Evolutionary conservation across 2,329 filamentous ascomycete genomes (phyloP).

Genomic region (Cordyceps farinosa): DNA sequence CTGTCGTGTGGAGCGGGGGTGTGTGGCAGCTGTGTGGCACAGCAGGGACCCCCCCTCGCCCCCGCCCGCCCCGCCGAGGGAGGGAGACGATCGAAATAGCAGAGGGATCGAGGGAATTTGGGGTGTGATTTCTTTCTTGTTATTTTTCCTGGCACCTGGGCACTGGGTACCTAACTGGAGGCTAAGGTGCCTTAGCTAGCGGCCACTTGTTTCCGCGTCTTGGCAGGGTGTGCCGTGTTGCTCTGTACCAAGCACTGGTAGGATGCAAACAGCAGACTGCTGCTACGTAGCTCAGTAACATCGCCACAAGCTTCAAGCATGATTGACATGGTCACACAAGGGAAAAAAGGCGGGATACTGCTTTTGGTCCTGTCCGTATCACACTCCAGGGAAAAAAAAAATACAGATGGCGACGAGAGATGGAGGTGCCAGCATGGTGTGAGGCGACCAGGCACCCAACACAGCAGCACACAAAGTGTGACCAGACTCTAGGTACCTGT

Average conservation of each 20-base stretch:
- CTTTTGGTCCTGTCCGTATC: neutral
- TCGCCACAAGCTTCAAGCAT: too few relatives aligned
- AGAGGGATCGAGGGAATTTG: neutral
- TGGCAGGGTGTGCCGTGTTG: too few relatives aligned
- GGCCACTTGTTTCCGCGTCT: too few relatives aligned
- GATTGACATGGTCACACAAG: too few relatives aligned
- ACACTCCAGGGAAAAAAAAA: too few relatives aligned
- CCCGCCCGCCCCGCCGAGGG: constrained; percentile 2
- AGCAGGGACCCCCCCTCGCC: neutral
- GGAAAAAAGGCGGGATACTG: neutral
- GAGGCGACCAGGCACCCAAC: neutral
- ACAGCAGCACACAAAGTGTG: too few relatives aligned
- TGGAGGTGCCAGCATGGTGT: neutral
- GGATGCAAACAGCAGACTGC: neutral
- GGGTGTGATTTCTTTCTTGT: neutral
- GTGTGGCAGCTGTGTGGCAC: constrained; percentile 5
- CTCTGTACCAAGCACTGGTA: too few relatives aligned
- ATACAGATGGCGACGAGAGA: neutral
- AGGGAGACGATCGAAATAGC: neutral
- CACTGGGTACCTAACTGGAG: neutral
- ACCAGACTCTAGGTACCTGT: too few relatives aligned
- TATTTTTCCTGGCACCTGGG: neutral
- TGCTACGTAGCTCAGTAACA: too few relatives aligned
- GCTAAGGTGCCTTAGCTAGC: too few relatives aligned
- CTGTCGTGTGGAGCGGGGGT: neutral